phyloP scores from a whole-genome alignment of 2,329 filamentous ascomycete genomes.

The Penicillium sp. region DNA sequence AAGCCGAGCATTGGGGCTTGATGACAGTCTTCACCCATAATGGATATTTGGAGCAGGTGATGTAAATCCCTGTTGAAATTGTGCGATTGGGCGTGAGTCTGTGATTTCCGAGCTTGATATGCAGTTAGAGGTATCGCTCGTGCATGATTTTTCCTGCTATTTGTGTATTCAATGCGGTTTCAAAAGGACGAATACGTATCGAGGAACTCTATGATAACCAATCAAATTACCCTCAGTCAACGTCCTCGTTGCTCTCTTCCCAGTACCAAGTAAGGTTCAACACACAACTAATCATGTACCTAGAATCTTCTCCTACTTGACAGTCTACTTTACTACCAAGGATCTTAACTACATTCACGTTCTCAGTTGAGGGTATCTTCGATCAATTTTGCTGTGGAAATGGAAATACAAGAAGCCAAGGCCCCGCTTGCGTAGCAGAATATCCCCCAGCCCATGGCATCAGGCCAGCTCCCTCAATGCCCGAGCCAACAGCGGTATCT shows the following conservation, averaged over 20 bases:
- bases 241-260: neutral
- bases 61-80: neutral
- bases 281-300: no score
- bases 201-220: neutral
- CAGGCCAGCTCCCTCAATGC: constrained; percentile 19
- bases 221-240: neutral
- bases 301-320: no score
- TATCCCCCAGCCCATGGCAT: constrained; percentile 25
- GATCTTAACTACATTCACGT: neutral
- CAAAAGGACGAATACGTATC: neutral
- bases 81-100: neutral
- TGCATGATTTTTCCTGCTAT: neutral
- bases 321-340: neutral
- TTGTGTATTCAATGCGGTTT: neutral
- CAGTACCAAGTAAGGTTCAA: neutral
- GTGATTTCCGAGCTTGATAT: neutral
- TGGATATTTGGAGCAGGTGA: neutral
- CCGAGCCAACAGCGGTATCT: constrained; percentile 23
- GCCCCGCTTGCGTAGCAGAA: constrained; percentile 14
- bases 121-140: neutral
- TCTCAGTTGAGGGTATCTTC: neutral
- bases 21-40: neutral
- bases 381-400: constrained; percentile 18
- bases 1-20: neutral
- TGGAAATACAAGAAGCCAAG: constrained; percentile 22